Evolutionary conservation across 495 filamentous ascomycete species (phyloP).

Genomic region (Xylaria longipes): DNA sequence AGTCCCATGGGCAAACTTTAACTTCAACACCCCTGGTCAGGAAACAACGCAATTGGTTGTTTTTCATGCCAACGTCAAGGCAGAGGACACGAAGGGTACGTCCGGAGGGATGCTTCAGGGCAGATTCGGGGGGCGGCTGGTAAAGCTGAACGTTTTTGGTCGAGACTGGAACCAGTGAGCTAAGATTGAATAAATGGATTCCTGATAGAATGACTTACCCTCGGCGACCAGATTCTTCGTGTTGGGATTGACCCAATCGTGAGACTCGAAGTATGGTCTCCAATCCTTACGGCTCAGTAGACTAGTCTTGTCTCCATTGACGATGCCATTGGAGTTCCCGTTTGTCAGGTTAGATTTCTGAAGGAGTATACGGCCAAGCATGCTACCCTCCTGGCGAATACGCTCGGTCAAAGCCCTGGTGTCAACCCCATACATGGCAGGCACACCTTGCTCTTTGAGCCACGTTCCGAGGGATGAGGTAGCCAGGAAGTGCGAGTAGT

Average conservation of each 20-base stretch:
- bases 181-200: constrained; percentile 32
- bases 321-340: constrained; percentile 49
- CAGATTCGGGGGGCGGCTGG: constrained; percentile 66
- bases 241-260: constrained; percentile 93
- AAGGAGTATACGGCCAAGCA: constrained; percentile 89
- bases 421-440: constrained; percentile 96
- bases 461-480: constrained; percentile 87
- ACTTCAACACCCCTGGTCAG: constrained; percentile 92
- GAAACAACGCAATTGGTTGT: constrained; percentile 94
- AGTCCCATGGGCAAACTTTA: constrained; percentile 92
- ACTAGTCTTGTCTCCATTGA: constrained; percentile 29
- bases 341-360: constrained; percentile 64
- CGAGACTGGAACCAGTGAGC: constrained; percentile 67
- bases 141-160: constrained; percentile 82
- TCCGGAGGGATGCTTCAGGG: constrained; percentile 83
- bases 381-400: constrained; percentile 91
- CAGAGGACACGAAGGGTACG: constrained; percentile 85
- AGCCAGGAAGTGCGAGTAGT: constrained; percentile 93
- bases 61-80: constrained; percentile 96
- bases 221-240: constrained; percentile 88
- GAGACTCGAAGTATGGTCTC: constrained; percentile 71
- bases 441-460: constrained; percentile 93
- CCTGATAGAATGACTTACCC: constrained; percentile 66
- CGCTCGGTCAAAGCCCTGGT: constrained; percentile 92
- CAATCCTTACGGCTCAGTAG: constrained; percentile 55